Conservation (phyloP, 75 land plant species). For the Sequoiadendron giganteum region DNA sequence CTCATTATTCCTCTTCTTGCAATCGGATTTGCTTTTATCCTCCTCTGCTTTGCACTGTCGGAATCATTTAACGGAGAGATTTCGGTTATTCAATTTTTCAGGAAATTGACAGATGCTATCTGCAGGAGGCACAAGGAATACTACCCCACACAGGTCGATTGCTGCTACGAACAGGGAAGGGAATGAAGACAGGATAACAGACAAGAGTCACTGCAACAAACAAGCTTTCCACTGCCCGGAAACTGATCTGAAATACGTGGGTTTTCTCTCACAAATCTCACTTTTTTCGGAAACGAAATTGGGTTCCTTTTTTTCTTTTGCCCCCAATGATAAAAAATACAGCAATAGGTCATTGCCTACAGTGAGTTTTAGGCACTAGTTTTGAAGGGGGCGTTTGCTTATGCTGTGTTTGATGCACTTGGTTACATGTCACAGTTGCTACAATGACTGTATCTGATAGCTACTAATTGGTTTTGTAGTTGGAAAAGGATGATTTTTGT, state of each 20-base stretch:
- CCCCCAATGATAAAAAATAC: neutral
- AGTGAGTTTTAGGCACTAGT: neutral
- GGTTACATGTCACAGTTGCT: neutral
- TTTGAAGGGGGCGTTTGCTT: slow-evolving; percentile 1
- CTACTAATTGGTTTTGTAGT: neutral
- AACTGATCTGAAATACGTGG: slow-evolving; percentile 8
- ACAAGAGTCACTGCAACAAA: neutral
- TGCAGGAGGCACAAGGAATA: slow-evolving; percentile 1
- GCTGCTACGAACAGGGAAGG: neutral
- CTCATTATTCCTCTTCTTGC: neutral
- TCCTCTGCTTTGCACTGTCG: neutral
- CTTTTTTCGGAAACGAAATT: neutral
- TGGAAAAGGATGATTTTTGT: neutral
- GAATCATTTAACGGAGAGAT: neutral
- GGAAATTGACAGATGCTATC: slow-evolving; percentile 1
- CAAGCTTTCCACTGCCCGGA: neutral
- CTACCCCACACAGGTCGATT: neutral
- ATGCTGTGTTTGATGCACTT: neutral
- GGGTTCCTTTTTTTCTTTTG: neutral
- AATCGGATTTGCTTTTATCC: neutral
- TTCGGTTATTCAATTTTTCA: neutral
- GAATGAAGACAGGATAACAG: slow-evolving; percentile 4
- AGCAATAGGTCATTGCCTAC: neutral
- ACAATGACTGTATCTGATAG: neutral
- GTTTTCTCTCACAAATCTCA: slow-evolving; percentile 4